Evolutionary conservation across 306 rosid species (phyloP).

Genomic region (Dalbergia cochinchinensis): DNA sequence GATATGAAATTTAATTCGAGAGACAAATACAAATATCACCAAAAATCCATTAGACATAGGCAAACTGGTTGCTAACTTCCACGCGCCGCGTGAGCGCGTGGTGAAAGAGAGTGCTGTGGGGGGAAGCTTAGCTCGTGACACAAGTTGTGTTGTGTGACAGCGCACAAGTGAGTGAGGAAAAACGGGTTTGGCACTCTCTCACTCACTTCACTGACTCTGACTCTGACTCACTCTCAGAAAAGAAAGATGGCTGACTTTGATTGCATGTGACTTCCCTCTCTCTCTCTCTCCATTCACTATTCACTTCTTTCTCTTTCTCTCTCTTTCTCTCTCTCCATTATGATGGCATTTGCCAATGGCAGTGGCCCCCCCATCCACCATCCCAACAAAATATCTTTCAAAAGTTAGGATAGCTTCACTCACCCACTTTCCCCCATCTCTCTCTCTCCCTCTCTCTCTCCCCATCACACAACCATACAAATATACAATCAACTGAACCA

Average conservation of each 20-base stretch:
- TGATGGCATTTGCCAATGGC: background rate
- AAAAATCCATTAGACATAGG: no score
- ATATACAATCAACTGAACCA: background rate
- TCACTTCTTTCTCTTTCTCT: background rate
- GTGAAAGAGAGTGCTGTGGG: no score
- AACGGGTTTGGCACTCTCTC: background rate
- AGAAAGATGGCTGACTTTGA: conserved; percentile 45
- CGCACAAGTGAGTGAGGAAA: background rate
- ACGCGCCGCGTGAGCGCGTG: background rate
- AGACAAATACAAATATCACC: no score
- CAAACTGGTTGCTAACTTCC: no score
- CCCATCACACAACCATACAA: conserved; percentile 35
- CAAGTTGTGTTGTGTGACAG: background rate
- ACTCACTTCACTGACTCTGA: background rate
- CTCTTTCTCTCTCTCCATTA: background rate
- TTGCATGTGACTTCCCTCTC: conserved; percentile 52
- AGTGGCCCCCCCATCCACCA: conserved; percentile 16
- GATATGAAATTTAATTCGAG: no score
- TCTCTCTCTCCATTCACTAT: background rate
- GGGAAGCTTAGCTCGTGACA: background rate
- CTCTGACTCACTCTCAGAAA: no score
- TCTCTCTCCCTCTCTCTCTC: background rate
- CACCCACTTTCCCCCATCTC: background rate
- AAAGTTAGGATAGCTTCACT: background rate
- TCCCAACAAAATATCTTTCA: conserved; percentile 23